Base-by-base conservation (phyloP, 768 basidiomycete genomes). In the Pleurotus citrinopileatus region DNA sequence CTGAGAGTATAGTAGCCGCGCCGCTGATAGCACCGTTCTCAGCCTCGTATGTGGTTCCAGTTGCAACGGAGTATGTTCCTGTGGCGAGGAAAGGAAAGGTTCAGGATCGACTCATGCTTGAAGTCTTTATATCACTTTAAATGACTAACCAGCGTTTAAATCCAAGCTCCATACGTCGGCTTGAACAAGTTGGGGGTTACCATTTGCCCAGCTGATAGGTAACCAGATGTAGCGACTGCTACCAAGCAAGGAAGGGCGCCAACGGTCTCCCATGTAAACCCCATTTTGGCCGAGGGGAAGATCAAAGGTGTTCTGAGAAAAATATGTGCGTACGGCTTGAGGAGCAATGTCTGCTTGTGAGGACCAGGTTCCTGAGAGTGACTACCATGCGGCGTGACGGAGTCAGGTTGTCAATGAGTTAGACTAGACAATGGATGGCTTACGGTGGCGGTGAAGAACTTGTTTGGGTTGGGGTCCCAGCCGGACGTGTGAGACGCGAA, bases 191-290 rank as follows among this genome's bases (percentile, higher is more conserved):
- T 78, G 72, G 20, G 83, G 82, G n/a, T 62, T 57, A 6, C 82
- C 80, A n/a, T 72, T 70, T 4, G 73, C 71, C 77, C 80, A 85
- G 38, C 73, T 72, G 52, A 86, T 63, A 4, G 83, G 83, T 55
- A 78, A 77, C 83, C 83, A 86, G 44, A 84, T 78, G 65, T 85
- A 85, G 44, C 72, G 67, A 60, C 81, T 82, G 59, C 76, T 80
- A 12, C 83, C 82, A 3, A 84, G 71, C 17, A 80, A 60, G 29
- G 66, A 63, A 17, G 81, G 74, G 12, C 80, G 66, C 83, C 83
- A 86, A 46, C 83, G 78, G 63, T 86, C 83, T 38, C 83, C 83
- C 80, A 84, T 82, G 59, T 84, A 86, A 48, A 86, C 74, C 2
- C 73, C 76, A 47, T 73, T 77, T 3, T 67, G 66, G 5, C 75